Base-by-base conservation (phyloP, 352 stramenopile genomes). In the Poterioochromonas sp. region DNA sequence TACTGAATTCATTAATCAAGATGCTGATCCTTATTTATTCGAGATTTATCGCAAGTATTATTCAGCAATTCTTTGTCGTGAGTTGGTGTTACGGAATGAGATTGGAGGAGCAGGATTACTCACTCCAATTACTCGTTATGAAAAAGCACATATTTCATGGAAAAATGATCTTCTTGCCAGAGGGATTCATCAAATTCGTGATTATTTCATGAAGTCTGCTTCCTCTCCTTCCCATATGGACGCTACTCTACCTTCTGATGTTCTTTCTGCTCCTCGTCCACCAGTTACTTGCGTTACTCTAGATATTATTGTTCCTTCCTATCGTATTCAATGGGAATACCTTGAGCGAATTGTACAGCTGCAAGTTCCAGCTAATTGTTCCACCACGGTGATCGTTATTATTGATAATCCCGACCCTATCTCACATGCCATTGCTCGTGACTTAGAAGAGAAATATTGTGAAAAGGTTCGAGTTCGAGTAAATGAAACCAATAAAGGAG, bases 1-100 rank as follows among this genome's bases (percentile, higher is more conserved):
- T 29, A 71, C 79, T 18, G 43, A 79, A n/a, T 85, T 85, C 77
- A 62, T 80, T 18, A 85, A 85, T 76, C 82, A 85, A 78, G 79
- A 78, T 29, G 79, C 69, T 0, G 78, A 85, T 74, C 82, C 82
- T 34, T 85, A 79, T 64, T 40, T 85, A 1, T 83, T 64, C 76
- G 80, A 82, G 40, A 51, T 85, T 15, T 85, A 85, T 62, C 58
- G 54, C 26, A 39, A 70, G 58, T 85, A 65, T 26, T 29, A 73
- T 40, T 43, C 80, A 26, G 37, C 71, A 20, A 26, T 5, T 22
- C 82, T 53, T 76, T 2, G n/a, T 40, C 37, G 64, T 15, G 53
- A 44, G 1, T 68, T 51, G 35, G n/a, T 39, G 22, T 51, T 83
- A 8, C n/a, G 71, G 29, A 83, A 83, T 76, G 63, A 60, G 20